Evolutionary conservation across 441 rosid genomes (phyloP), one percentile per base, ranked within the genome.

Genomic region (Omphalea diandra): DNA sequence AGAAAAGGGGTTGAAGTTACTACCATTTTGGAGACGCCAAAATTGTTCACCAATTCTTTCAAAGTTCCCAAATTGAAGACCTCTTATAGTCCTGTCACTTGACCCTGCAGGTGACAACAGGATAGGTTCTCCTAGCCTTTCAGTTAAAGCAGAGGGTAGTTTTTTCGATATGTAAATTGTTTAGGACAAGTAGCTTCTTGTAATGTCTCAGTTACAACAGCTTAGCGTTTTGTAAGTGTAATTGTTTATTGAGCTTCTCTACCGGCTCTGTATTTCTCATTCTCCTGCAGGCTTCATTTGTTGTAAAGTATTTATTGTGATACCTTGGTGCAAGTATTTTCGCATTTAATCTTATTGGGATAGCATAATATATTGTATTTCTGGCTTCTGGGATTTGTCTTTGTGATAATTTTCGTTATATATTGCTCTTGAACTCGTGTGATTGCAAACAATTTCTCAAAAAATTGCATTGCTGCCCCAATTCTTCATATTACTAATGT

Each of bases 1-100:
- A 90, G 96, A 77, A 85, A 85, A 82, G 78, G 2, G 26, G 73
- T 49, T 35, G 84, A 74, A 35, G 71, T 46, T 3, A 65, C 22
- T 73, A 14, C 67, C 54, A 59, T 54, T 54, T 59, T 70, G 32
- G 88, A 81, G 57, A 80, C 85, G 55, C 95, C 93, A 29, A 91
- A 77, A 75, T 71, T 90, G 82, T 91, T 91, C 84, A 74, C 87
- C 24, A 79, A 90, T 40, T 27, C 80, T 17, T 91, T 91, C 75
- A 87, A 84, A 79, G 83, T 90, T 62, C 97, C 97, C 70, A 91
- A 88, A 78, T 75, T 91, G 83, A 94, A 91, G 89, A 70, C 27
- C 35, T 57, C 81, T 9, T 35, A 76, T 38, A 33, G n/a, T n/a
- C n/a, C 32, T 47, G 29, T 67, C 53, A 63, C 74, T 75, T 81